phyloP scores from a whole-genome alignment of 768 basidiomycete species.

The Porphyrellus cyaneotinctus region DNA sequence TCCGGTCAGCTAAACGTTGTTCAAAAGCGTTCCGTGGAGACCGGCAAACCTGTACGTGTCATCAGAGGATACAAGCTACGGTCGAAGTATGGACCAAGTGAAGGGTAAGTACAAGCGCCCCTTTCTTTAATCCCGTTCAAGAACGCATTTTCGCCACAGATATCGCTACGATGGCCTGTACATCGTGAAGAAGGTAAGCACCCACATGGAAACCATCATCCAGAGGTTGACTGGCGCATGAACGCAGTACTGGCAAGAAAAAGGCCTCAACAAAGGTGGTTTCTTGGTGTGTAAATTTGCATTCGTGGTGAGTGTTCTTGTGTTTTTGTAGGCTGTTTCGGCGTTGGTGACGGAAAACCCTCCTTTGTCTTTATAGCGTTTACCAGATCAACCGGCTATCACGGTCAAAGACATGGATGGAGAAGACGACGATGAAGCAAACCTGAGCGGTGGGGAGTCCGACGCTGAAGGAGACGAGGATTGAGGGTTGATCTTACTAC shows the following conservation, averaged over 20 bases:
- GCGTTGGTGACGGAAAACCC: background rate
- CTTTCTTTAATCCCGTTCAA: background rate
- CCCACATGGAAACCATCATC: background rate
- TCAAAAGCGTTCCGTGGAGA: conserved; percentile 67
- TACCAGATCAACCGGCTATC: conserved; percentile 22
- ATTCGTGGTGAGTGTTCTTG: conserved; percentile 55
- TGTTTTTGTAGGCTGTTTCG: background rate
- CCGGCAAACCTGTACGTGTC: conserved; percentile 78
- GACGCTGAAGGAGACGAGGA: conserved; percentile 7
- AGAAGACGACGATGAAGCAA: conserved; percentile 3
- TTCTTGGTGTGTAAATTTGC: conserved; percentile 83
- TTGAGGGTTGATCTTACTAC: background rate
- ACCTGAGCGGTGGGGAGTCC: background rate
- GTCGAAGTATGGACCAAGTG: conserved; percentile 71
- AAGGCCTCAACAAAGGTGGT: conserved; percentile 63
- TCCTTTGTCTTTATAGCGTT: conserved; percentile 15
- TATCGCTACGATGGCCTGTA: conserved; percentile 94
- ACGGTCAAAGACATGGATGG: conserved; percentile 19
- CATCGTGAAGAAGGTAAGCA: conserved; percentile 60
- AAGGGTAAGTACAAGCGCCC: conserved; percentile 49
- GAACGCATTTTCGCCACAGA: conserved; percentile 31
- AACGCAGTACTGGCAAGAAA: conserved; percentile 66
- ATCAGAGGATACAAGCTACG: conserved; percentile 69
- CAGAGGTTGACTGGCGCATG: background rate
- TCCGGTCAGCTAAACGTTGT: background rate